Base-by-base conservation (phyloP, 2,329 filamentous ascomycete genomes). In the Parastagonospora nodorum region DNA sequence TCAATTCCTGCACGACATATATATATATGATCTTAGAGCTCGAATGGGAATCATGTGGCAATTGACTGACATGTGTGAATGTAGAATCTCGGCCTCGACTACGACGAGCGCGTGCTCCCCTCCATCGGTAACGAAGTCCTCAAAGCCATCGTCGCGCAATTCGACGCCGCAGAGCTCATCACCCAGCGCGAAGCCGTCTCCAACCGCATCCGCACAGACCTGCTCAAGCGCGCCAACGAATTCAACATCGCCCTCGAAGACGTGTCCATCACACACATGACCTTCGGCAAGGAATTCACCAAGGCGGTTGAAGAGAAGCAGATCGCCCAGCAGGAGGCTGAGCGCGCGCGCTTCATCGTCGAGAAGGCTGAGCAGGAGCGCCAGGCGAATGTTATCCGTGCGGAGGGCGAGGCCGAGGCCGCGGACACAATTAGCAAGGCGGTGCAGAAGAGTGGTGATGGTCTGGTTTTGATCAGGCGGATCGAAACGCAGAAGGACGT, bases 221-320 rank as follows among this genome's bases (percentile, higher is more conserved):
- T 99, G 42, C 88, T 94, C 72, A 92, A 89, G 80, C 92, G 94
- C 69, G 94, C 94, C 41, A 81, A 88, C 69, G 94, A 99, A 77
- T 99, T 99, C 86, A 96, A 99, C 83, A 99, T 99, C 72, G 91
- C 92, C 27, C 90, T 99, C 46, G 94, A 99, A 79, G 94, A 99
- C 72, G 94, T 99, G 53, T 96, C 91, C 72, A 99, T 99, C 77
- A 99, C 94, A 55, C 94, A 99, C 84, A 99, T 99, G 94, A 99
- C 94, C 45, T 99, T 99, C 74, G 94, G 94, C 66, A 93, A 93
- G 77, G 94, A 99, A 78, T 99, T 99, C 83, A 99, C 94, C 55
- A 90, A 90, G 77, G 94, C 94, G 60, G 94, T 99, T 69, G 94
- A 99, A 81, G 94, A 99, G 85, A 99, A 99, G 87, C 94, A 99